Base-by-base conservation (phyloP, 2,329 filamentous ascomycete species). In the Hymenotorrendiella dingleyae region DNA sequence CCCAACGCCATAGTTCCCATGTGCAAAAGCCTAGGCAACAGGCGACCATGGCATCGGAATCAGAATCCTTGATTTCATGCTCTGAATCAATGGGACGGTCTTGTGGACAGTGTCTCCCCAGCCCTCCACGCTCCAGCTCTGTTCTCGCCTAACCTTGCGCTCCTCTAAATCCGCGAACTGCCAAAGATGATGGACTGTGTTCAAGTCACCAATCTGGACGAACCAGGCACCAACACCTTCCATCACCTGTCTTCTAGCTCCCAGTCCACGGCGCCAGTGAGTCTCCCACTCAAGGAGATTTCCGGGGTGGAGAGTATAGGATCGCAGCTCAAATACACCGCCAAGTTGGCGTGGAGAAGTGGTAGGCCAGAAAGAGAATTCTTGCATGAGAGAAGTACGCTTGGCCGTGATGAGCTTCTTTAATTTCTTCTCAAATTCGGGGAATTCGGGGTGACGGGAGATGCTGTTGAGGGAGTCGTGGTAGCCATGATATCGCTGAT, bases 351-450 rank as follows among this genome's bases (percentile, higher is more conserved):
- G 87, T 0, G 93, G 93, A 4, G 90, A 77, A 0, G 88, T 91
- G 3, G 93, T 98, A 1, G 93, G 93, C 93, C 93, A 98, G 76
- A 98, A 98, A 26, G 90, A 95, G 68, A 98, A 98, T 66, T 98
- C 93, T 65, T 98, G 93, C 93, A 98, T 98, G 39, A 98, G 76
- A 0, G 90, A 96, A 4, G 84, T 85, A 54, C 82, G 80, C 72
- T 95, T 97, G 50, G 79, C 79, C 46, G 74, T 81, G 61, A 98
- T 91, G 49, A 97, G 72, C n/a, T 71, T 74, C 66, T 89, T 90
- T 40, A 98, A 82, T 67, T 91, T 86, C 50, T 70, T 71, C 62
- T 95, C 87, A 62, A 96, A 96, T 8, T 78, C 83, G 54, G 81
- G 69, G 64, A 88, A 97, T 14, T 89, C 88, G 50, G 87, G 85